Evolutionary conservation across 2,329 filamentous ascomycete species (phyloP).

Genomic region (Magnaporthiopsis poae): DNA sequence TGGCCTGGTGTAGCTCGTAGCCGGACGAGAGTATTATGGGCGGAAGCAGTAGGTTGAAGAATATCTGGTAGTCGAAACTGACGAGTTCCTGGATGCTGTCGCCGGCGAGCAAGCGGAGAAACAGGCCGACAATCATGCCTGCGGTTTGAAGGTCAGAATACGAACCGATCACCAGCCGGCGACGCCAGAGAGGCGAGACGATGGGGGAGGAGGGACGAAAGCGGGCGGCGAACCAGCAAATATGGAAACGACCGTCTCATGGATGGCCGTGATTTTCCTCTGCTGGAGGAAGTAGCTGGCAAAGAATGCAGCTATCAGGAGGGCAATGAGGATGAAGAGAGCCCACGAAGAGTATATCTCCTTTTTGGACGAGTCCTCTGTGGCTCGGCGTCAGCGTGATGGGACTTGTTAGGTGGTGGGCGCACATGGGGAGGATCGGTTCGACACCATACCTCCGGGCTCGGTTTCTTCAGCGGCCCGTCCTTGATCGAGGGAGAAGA

Average conservation of each 20-base stretch:
- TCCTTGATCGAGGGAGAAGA: conserved; percentile 21
- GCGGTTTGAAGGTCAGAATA: conserved; percentile 4
- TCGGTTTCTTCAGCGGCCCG: conserved; percentile 37
- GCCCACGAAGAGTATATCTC: conserved; percentile 95
- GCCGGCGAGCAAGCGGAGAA: conserved; percentile 71
- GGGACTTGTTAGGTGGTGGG: conserved; percentile 4
- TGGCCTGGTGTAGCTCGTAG: conserved; percentile 94
- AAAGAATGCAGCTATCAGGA: conserved; percentile 89
- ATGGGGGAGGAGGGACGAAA: conserved; percentile 1
- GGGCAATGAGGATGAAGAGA: conserved; percentile 88
- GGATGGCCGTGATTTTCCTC: conserved; percentile 91
- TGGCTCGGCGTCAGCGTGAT: conserved; percentile 31
- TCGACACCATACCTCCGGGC: conserved; percentile 30
- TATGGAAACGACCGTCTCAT: conserved; percentile 96
- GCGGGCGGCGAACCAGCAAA: conserved; percentile 61
- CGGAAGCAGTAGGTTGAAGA: conserved; percentile 97
- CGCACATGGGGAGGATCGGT: background rate
- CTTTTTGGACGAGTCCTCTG: conserved; percentile 79
- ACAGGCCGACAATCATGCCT: conserved; percentile 92
- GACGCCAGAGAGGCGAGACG: background rate
- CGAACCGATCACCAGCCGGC: background rate
- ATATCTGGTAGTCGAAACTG: conserved; percentile 97
- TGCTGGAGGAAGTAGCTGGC: conserved; percentile 95
- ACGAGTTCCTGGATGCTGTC: conserved; percentile 78
- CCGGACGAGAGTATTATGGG: conserved; percentile 95